Evolutionary conservation across 2,329 filamentous ascomycete genomes (phyloP).

Genomic region (Calonectria pauciramosa): DNA sequence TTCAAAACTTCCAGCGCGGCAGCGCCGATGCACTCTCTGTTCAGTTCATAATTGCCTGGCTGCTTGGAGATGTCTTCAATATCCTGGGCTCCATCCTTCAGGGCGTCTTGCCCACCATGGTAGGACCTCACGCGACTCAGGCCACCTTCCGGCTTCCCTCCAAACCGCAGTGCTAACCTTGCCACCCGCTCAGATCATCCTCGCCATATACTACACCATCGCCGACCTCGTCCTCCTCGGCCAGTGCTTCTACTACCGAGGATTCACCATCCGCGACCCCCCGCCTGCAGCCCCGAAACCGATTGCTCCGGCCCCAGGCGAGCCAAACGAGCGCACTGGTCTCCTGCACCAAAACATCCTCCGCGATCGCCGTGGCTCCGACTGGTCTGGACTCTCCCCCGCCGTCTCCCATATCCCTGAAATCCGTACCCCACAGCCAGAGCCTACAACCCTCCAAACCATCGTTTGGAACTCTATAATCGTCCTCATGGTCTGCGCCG

Average conservation of each 20-base stretch:
- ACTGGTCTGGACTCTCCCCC: constrained; percentile 79
- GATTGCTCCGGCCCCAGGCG: constrained; percentile 47
- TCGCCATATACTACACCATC: constrained; percentile 94
- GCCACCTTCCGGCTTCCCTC: neutral
- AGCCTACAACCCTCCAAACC: constrained; percentile 67
- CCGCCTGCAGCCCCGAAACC: constrained; percentile 59
- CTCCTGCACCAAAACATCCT: constrained; percentile 31
- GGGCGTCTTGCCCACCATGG: constrained; percentile 93
- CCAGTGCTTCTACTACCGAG: constrained; percentile 97
- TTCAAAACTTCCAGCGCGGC: constrained; percentile 89
- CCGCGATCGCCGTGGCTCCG: constrained; percentile 64
- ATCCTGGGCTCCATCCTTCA: constrained; percentile 93
- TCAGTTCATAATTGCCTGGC: constrained; percentile 93
- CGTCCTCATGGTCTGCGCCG: constrained; percentile 84
- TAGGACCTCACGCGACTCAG: constrained; percentile 48
- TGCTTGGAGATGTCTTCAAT: constrained; percentile 95
- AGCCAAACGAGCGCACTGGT: constrained; percentile 66
- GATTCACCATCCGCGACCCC: constrained; percentile 77
- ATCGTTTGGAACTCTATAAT: constrained; percentile 81
- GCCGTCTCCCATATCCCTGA: constrained; percentile 80
- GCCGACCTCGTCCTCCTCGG: constrained; percentile 89
- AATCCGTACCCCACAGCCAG: constrained; percentile 60
- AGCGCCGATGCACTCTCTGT: constrained; percentile 92
- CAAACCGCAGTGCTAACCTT: constrained; percentile 27
- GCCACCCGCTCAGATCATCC: constrained; percentile 71